Conservation (phyloP, 345 rosid genomes). For the Orychophragmus violaceus region DNA sequence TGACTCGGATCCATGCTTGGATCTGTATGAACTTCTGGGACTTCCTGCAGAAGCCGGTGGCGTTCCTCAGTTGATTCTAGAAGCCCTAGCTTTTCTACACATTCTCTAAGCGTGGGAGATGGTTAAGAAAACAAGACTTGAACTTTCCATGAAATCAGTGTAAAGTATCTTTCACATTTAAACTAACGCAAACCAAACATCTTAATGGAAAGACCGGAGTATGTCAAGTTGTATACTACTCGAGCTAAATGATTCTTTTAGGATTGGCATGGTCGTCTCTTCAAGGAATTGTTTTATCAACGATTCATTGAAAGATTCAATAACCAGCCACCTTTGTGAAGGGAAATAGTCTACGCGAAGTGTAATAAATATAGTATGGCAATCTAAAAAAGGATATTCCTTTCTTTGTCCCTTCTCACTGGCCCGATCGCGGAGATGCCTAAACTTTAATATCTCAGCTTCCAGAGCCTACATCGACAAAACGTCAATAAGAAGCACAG, state of each 20-base stretch:
- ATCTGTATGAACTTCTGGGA: constrained; percentile 64
- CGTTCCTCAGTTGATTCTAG: constrained; percentile 65
- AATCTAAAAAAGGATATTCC: constrained; percentile 73
- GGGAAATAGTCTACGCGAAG: neutral
- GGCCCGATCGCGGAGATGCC: constrained; percentile 81
- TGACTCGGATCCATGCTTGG: constrained; percentile 46
- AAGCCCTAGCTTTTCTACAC: constrained; percentile 67
- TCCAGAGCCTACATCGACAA: constrained; percentile 52
- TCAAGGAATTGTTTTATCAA: neutral
- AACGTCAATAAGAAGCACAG: neutral
- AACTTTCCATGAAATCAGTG: constrained; percentile 7
- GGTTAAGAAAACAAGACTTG: constrained; percentile 46
- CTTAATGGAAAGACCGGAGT: constrained; percentile 4
- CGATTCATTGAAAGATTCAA: neutral
- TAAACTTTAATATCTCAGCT: constrained; percentile 55
- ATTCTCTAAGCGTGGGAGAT: constrained; percentile 75
- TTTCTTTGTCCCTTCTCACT: constrained; percentile 67
- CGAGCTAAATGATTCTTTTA: neutral
- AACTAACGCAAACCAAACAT: neutral
- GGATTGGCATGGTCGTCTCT: constrained; percentile 9
- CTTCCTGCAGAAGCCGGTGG: constrained; percentile 56
- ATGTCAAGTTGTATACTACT: neutral
- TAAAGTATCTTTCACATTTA: neutral
- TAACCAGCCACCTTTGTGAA: neutral
- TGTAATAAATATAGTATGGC: constrained; percentile 11